A percentile compares a stretch with the other conserved stretches of the same genome.
Evolutionary conservation across 129 eudicot genomes (phyloP).

Genomic region (Dittrichia graveolens): DNA sequence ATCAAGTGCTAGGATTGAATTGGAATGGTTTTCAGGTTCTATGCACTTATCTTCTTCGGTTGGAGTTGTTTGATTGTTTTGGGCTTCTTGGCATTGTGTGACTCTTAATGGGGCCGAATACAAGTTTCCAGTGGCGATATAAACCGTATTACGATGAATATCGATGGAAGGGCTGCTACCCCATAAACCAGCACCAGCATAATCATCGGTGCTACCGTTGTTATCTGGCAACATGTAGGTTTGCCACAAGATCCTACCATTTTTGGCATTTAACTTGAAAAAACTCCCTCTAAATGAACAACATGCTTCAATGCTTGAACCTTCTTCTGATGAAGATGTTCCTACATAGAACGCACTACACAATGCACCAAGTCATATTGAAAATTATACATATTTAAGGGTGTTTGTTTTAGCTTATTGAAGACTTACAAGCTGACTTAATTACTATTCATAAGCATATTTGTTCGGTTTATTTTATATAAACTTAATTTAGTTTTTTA

Average conservation of each 20-base stretch:
- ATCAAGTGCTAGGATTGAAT: constrained; percentile 68
- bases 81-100: constrained; percentile 57
- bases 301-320: constrained; percentile 42
- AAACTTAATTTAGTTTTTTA: no score
- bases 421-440: no score
- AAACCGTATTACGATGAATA: constrained; percentile 42
- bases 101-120: constrained; percentile 62
- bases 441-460: no score
- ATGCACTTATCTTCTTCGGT: constrained; percentile 51
- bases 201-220: constrained; percentile 52
- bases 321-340: constrained; percentile 62
- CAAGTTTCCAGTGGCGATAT: constrained; percentile 65
- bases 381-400: no score
- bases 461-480: no score
- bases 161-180: constrained; percentile 84
- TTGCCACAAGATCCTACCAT: constrained; percentile 66
- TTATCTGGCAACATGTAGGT: constrained; percentile 73
- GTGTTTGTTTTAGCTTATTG: no score
- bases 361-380: not conserved
- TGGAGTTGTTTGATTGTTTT: constrained; percentile 60
- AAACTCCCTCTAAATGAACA: constrained; percentile 77
- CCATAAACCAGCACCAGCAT: constrained; percentile 77
- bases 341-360: constrained; percentile 50
- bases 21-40: constrained; percentile 54
- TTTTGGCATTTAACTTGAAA: constrained; percentile 52